Evolutionary conservation across 306 rosid genomes (phyloP).

Genomic region (Quercus cerris): DNA sequence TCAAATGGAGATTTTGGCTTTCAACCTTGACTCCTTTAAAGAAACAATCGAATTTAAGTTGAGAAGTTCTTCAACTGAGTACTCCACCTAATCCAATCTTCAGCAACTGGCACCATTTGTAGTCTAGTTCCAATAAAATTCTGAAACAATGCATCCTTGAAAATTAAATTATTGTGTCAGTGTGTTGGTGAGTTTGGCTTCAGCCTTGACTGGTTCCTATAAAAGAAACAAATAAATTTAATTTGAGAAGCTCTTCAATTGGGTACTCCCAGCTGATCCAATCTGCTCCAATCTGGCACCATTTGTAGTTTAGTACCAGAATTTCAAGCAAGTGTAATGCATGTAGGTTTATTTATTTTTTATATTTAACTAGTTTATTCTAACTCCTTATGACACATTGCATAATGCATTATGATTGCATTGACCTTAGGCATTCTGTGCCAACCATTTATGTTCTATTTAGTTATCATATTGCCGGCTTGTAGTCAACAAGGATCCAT

Average conservation of each 20-base stretch:
- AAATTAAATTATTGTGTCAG: not conserved
- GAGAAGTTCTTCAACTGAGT: not conserved
- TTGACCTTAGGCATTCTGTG: not conserved
- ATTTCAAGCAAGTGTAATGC: not conserved
- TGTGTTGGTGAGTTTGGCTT: not conserved
- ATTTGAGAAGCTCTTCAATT: not conserved
- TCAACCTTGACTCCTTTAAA: not conserved
- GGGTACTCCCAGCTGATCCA: not conserved
- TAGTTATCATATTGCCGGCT: not conserved
- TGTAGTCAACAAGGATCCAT: conserved; percentile 9
- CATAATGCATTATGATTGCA: not conserved
- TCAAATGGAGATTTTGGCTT: not conserved
- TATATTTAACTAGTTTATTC: not conserved
- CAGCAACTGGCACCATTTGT: not conserved
- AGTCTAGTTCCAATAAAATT: not conserved
- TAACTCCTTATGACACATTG: not conserved
- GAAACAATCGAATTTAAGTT: not conserved
- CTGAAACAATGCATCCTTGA: not conserved
- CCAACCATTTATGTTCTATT: not conserved
- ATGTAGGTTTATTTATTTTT: not conserved
- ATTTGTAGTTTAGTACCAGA: not conserved
- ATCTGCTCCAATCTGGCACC: not conserved
- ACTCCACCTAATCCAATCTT: not conserved
- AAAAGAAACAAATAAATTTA: not conserved
- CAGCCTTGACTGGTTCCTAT: not conserved